Base-by-base conservation (phyloP, 108 stramenopile species). In the Stephanodiscus triporus region DNA sequence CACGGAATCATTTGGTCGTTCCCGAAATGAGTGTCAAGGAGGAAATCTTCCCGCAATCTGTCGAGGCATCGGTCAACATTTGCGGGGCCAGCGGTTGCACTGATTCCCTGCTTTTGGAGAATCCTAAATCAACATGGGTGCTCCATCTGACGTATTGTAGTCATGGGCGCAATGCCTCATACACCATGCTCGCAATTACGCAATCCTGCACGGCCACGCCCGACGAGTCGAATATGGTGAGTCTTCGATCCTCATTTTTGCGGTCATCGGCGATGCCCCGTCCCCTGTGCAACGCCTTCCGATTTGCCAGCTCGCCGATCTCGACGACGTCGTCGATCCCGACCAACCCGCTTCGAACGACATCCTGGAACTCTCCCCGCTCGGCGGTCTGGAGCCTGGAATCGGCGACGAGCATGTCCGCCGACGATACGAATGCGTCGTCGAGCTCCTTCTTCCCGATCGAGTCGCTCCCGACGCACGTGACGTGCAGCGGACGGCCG, bases 181-280 rank as follows among this genome's bases (percentile, higher is more conserved):
- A 75, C 13, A 82, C 77, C 84, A 89, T 83, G 17, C 71, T 47
- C 17, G 91, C 87, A 30, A 91, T 76, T 2, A 89, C 82, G 63
- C 84, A 84, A 78, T 91, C 88, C 63, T 91, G 91, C 11, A 91
- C 66, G 17, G 91, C 84, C 9, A 91, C 85, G 36, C 91, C 91
- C 4, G 87, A 88, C 9, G 88, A 85, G 72, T 91, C 91, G 36
- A 91, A 88, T 30, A 91, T 85, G 13, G 86, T 84, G 0, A 89
- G 68, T 19, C 87, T 71, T 64, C 68, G 23, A 58, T 86, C 88
- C 55, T 68, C 64, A 0, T 71, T 50, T 14, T 19, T 9, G 11
- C 61, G 69, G 9, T 23, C 43, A 4, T 29, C 29, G 32, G 10
- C 51, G 7, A 20, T n/a, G 51, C 43, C 49, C 5, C 48, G 23